Evolutionary conservation across 2,329 filamentous ascomycete species (phyloP).

Genomic region (Venturia oleaginea): DNA sequence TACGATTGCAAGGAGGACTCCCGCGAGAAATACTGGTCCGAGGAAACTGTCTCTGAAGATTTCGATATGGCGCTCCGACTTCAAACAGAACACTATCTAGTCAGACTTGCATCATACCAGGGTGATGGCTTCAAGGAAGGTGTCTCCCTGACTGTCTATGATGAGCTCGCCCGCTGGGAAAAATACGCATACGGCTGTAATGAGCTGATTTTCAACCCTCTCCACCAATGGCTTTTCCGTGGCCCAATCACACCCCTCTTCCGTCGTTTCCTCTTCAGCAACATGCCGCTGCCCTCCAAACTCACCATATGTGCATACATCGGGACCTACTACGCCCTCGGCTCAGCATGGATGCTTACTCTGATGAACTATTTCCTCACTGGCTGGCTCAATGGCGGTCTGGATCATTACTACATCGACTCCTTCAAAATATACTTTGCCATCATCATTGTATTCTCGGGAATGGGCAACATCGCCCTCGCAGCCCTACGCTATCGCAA

Average conservation of each 20-base stretch:
- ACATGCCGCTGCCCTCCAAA: slow-evolving; percentile 67
- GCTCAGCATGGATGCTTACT: slow-evolving; percentile 65
- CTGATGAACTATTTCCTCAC: slow-evolving; percentile 65
- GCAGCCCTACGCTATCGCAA: slow-evolving; percentile 65
- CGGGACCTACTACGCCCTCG: slow-evolving; percentile 72
- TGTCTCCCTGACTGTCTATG: slow-evolving; percentile 75
- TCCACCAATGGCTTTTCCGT: slow-evolving; percentile 61
- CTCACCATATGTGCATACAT: slow-evolving; percentile 69
- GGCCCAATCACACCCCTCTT: slow-evolving; percentile 76
- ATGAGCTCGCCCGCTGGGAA: slow-evolving; percentile 77
- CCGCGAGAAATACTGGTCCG: slow-evolving; percentile 69
- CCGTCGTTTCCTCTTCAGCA: slow-evolving; percentile 61
- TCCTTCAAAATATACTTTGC: slow-evolving; percentile 74
- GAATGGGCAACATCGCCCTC: slow-evolving; percentile 62
- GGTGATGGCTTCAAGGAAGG: slow-evolving; percentile 75
- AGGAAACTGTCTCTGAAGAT: slow-evolving; percentile 70
- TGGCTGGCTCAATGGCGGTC: slow-evolving; percentile 66
- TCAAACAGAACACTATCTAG: slow-evolving; percentile 62
- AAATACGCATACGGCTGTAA: slow-evolving; percentile 82
- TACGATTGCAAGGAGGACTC: slow-evolving; percentile 52
- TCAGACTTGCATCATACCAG: slow-evolving; percentile 63
- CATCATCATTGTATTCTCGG: slow-evolving; percentile 70
- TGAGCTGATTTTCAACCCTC: slow-evolving; percentile 71
- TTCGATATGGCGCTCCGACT: slow-evolving; percentile 75
- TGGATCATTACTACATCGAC: slow-evolving; percentile 74